Base-by-base conservation (phyloP, 371 early-diverging fungal species). In the Apophysomyces elegans region DNA sequence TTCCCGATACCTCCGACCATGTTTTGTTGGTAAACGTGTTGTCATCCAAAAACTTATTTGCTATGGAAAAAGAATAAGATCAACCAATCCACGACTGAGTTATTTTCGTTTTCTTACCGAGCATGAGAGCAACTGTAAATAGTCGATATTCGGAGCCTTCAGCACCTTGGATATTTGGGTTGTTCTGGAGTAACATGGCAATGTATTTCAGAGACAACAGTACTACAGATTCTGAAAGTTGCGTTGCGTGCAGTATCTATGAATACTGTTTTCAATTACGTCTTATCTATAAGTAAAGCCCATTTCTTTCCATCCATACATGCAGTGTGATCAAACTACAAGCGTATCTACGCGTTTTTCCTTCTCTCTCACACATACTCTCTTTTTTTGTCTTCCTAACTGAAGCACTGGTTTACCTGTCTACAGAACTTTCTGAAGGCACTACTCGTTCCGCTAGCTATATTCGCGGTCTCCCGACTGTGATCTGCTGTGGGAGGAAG, bases 61-160 rank as follows among this genome's bases (percentile, higher is more conserved):
- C 90, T 73, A 75, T 38, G 18, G 60, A 41, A 41, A 38, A 18
- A 46, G 43, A n/a, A 37, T 50, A n/a, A 37, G 38, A 37, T 50
- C 7, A 38, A 50, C 37, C 21, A 21, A 46, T 47, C n/a, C 36
- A 9, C 1, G 37, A 43, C 21, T 9, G 12, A 1, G 9, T 39
- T 35, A 18, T 41, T 61, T 47, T 62, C 54, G 44, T 18, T 32
- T n/a, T 32, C 43, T 68, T 78, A 81, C 81, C 81, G 35, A 82
- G 69, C 91, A 93, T 91, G 21, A 93, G 71, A 8, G 93, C 90
- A 9, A 92, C 92, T 1, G 90, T 90, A 65, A 93, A 91, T 46
- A 92, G 66, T 56, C 91, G 82, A 67, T 88, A 92, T 71, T 93
- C 93, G 32, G 91, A 90, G 37, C 92, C 93, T 45, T 77, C 87